These are phyloP conservation scores for Phytopythium montanum DNA, from an alignment of 352 stramenopile genomes.

Conservation along the genomic window DNA sequence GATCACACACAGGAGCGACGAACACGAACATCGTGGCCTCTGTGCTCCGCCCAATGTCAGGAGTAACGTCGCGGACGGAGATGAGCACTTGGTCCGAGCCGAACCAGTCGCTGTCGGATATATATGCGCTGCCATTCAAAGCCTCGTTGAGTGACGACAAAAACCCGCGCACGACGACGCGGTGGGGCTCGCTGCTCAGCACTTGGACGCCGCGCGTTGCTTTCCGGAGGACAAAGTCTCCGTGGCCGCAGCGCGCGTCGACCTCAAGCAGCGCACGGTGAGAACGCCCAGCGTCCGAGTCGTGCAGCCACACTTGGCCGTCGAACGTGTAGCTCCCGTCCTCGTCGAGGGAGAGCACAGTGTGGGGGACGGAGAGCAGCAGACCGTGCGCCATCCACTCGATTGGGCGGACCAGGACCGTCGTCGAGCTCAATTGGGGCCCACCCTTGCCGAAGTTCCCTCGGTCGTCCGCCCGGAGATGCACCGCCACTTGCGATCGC, in stretches of 20 bases:
- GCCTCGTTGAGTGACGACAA: constrained; percentile 47
- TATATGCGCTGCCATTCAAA: constrained; percentile 46
- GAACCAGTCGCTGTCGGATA: constrained; percentile 49
- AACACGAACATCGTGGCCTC: constrained; percentile 28
- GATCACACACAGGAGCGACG: constrained; percentile 52
- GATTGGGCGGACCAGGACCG: constrained; percentile 27
- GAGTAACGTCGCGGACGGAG: constrained; percentile 18
- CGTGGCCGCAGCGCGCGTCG: constrained; percentile 18
- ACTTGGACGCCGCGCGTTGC: constrained; percentile 22
- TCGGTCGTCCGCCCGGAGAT: constrained; percentile 56
- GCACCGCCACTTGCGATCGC: constrained; percentile 30
- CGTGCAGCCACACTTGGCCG: constrained; percentile 21
- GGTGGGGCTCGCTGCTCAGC: constrained; percentile 18
- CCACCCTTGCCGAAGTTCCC: constrained; percentile 47
- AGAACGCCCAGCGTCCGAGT: constrained; percentile 19
- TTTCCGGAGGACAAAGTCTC: constrained; percentile 20
- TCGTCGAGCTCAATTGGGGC: constrained; percentile 32
- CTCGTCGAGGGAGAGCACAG: constrained; percentile 35
- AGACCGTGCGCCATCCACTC: constrained; percentile 23
- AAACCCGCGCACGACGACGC: constrained; percentile 31
- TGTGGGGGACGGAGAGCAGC: constrained; percentile 15
- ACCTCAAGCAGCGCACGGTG: constrained; percentile 31
- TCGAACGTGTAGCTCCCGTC: constrained; percentile 33
- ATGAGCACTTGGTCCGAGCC: constrained; percentile 48
- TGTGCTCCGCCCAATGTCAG: constrained; percentile 5